These are phyloP conservation scores for Tuber umbilicatum DNA, from an alignment of 495 filamentous ascomycete species.

Conservation along the genomic window DNA sequence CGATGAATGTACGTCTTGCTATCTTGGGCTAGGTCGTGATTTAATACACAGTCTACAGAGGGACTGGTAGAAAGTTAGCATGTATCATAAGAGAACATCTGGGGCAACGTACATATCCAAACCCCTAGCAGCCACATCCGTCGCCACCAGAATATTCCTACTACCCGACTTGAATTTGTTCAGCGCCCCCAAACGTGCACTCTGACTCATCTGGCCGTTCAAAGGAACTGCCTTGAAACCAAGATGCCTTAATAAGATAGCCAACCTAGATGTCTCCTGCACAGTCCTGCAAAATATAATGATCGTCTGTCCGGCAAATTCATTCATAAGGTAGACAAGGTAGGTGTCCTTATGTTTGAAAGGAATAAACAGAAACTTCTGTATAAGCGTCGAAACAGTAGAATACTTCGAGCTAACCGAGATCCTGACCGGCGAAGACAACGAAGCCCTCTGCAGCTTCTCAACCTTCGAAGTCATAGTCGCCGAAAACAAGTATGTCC, in stretches of 20 bases:
- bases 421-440: slow-evolving; percentile 70
- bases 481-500: slow-evolving; percentile 87
- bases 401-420: slow-evolving; percentile 74
- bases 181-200: slow-evolving; percentile 71
- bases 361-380: slow-evolving; percentile 77
- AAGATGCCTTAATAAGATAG: slow-evolving; percentile 71
- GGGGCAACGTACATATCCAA: slow-evolving; percentile 60
- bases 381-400: slow-evolving; percentile 76
- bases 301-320: slow-evolving; percentile 69
- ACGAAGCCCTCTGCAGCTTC: slow-evolving; percentile 76
- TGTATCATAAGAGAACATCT: not conserved
- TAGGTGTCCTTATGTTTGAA: slow-evolving; percentile 88
- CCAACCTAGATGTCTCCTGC: slow-evolving; percentile 76
- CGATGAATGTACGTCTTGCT: slow-evolving; percentile 93
- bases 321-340: slow-evolving; percentile 76
- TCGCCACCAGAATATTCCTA: slow-evolving; percentile 84
- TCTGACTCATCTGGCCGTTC: slow-evolving; percentile 83
- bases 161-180: slow-evolving; percentile 74
- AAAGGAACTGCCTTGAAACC: slow-evolving; percentile 83
- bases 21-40: slow-evolving; percentile 60
- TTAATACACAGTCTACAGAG: slow-evolving; percentile 79
- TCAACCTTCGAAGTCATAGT: slow-evolving; percentile 93
- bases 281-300: slow-evolving; percentile 95
- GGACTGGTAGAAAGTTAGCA: slow-evolving; percentile 45
- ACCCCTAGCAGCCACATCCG: slow-evolving; percentile 89